Evolutionary conservation across 1,139 yeast genomes (phyloP), one percentile per base, ranked within the genome.

Genomic region (Scheffersomyces segobiensis): DNA sequence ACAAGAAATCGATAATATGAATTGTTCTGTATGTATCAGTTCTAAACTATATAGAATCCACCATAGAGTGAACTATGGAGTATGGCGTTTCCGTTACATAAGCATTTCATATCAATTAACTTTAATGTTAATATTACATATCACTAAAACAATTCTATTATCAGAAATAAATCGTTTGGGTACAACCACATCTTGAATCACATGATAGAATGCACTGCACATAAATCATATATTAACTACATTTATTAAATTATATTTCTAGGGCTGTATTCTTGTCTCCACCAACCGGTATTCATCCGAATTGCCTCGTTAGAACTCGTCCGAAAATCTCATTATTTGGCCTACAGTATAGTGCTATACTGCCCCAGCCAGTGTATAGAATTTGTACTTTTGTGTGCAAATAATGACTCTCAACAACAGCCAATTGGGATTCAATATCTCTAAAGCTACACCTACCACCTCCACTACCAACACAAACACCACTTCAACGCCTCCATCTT

Each of bases 381-480:
- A 10, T 32, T 32, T 32, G 17, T 12, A 4, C 17, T 32, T 14
- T 10, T 32, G 17, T 10, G 17, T 32, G 7, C 42, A 5, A 14
- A 32, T 10, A 32, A 32, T 32, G 42, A 32, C 42, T 32, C 42
- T 32, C 42, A 32, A 32, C 63, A 75, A 71, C 60, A 75, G 69
- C 58, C 76, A 71, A 55, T 68, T 77, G 55, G 72, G 74, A n/a
- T 79, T 79, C 63, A 78, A 70, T 59, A 70, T 78, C 20, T 67
- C 79, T 53, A 80, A 80, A 64, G 67, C 83, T 7, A 71, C 77
- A 2, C 76, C 84, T n/a, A 80, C 84, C 2, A 80, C 83, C 1
- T 78, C 82, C 26, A 72, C 77, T n/a, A 63, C 66, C 22, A 78
- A 77, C 59, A 69, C 77, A 46, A 74, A 67, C 57, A 70, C 77